Evolutionary conservation across 371 early-diverging fungal species (phyloP).

Genomic region (Dentiscutata heterogama): DNA sequence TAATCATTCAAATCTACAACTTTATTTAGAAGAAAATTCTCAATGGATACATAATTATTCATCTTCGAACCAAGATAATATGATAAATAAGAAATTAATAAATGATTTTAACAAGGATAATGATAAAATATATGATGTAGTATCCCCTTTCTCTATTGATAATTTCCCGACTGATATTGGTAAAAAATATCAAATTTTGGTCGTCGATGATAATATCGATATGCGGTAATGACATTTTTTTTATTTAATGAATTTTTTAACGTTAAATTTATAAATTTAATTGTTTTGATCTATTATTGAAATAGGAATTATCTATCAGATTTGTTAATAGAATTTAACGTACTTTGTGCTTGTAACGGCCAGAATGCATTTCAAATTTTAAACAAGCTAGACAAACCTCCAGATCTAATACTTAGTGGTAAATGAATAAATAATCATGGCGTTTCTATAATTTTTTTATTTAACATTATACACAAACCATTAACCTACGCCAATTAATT

Average conservation of each 20-base stretch:
- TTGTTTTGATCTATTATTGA: no score
- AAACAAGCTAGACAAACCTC: slow-evolving; percentile 35
- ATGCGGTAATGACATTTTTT: slow-evolving; percentile 48
- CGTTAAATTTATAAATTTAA: no score
- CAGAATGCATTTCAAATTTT: slow-evolving; percentile 57
- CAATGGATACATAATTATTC: slow-evolving; percentile 29
- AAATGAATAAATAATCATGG: neutral
- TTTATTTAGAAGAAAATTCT: slow-evolving; percentile 30
- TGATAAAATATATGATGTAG: no score
- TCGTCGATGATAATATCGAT: slow-evolving; percentile 65
- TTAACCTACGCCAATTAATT: neutral
- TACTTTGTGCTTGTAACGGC: slow-evolving; percentile 56
- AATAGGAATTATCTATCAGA: slow-evolving; percentile 38
- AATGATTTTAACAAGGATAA: no score
- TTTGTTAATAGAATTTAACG: slow-evolving; percentile 55
- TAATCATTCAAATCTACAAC: neutral
- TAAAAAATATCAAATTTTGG: slow-evolving; percentile 50
- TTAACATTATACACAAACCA: no score
- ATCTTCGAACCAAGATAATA: no score
- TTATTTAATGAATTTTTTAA: no score
- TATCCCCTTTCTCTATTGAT: no score
- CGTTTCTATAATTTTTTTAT: neutral
- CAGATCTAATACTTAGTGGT: slow-evolving; percentile 56
- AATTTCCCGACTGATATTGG: neutral
- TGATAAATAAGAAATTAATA: neutral